Base-by-base conservation (phyloP, 768 basidiomycete genomes). In the Tricholoma sp. region DNA sequence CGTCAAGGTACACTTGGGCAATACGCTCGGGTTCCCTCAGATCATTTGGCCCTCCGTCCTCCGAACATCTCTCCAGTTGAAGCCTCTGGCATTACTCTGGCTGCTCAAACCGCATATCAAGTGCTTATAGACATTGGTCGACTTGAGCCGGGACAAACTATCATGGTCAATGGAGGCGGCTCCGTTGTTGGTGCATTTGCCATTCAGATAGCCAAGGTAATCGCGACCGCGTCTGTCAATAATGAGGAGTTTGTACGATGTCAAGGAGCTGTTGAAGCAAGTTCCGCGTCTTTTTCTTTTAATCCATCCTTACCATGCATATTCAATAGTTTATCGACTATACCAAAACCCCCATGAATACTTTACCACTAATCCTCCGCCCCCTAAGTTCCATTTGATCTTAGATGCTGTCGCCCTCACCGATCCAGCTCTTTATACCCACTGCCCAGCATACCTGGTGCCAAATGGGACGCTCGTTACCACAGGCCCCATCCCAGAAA, bases 111-210 rank as follows among this genome's bases (percentile, higher is more conserved):
- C 0, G 83, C 86, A 0, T 78, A 83, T 57, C 78, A 83, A 58
- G 79, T 74, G 0, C 75, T 91, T 5, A 71, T 81, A 45, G 65
- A 75, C 0, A 65, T 73, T 0, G 80, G 72, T 0, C 72, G 78
- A 27, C 66, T 88, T n/a, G 79, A 87, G 64, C 63, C 72, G 21
- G 83, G 80, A 1, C 83, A 85, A 63, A 76, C 77, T 1, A 72
- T 91, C 3, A 79, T 91, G 61, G 73, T 92, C 63, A 85, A 88
- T 56, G 88, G 88, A 0, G 89, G 86, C 4, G 85, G 83, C 52
- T 82, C 85, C 1, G 71, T 83, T 11, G 85, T 89, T 1, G 89
- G 89, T 4, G 72, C 77, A n/a, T 80, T 79, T 61, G 88, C 86
- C 0, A 85, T 91, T 50, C 87, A 90, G 66, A 66, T 90, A 9